phyloP scores from a whole-genome alignment of 2,329 filamentous ascomycete species.

The Clonostachys rosea region DNA sequence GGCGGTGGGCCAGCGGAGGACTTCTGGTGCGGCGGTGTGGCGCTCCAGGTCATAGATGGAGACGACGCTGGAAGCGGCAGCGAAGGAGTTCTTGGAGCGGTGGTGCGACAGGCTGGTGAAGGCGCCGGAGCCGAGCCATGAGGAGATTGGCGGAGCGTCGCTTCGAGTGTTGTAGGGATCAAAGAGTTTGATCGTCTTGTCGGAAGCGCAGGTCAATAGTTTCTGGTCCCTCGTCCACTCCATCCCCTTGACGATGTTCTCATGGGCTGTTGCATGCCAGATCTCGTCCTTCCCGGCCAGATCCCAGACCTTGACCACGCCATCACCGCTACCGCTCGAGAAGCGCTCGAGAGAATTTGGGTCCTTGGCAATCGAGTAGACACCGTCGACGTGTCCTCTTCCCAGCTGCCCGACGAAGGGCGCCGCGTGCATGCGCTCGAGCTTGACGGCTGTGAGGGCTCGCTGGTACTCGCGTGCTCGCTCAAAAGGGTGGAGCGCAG shows the following conservation, averaged over 20 bases:
- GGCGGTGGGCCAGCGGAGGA: constrained; percentile 80
- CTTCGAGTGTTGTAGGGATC: constrained; percentile 76
- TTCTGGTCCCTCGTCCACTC: constrained; percentile 85
- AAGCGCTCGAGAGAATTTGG: constrained; percentile 68
- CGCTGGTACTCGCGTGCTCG: constrained; percentile 69
- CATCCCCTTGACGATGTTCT: constrained; percentile 89
- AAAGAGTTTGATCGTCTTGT: constrained; percentile 85
- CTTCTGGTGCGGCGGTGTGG: constrained; percentile 75
- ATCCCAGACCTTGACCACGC: constrained; percentile 91
- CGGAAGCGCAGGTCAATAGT: constrained; percentile 80
- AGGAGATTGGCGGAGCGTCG: constrained; percentile 69
- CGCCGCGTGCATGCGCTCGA: constrained; percentile 82
- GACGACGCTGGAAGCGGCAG: constrained; percentile 70
- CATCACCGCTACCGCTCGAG: constrained; percentile 85
- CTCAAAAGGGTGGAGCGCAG: constrained; percentile 86
- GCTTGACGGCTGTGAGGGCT: constrained; percentile 73
- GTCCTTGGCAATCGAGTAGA: constrained; percentile 76
- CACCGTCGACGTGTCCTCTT: constrained; percentile 84
- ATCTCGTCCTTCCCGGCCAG: constrained; percentile 66
- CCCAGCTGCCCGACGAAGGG: constrained; percentile 82
- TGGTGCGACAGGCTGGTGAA: constrained; percentile 86
- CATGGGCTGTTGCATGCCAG: constrained; percentile 78
- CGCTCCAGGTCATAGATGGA: constrained; percentile 85
- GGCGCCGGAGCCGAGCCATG: constrained; percentile 77
- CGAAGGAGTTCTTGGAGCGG: constrained; percentile 72